Base-by-base conservation (phyloP, 495 filamentous ascomycete species). In the Neurospora sp. region DNA sequence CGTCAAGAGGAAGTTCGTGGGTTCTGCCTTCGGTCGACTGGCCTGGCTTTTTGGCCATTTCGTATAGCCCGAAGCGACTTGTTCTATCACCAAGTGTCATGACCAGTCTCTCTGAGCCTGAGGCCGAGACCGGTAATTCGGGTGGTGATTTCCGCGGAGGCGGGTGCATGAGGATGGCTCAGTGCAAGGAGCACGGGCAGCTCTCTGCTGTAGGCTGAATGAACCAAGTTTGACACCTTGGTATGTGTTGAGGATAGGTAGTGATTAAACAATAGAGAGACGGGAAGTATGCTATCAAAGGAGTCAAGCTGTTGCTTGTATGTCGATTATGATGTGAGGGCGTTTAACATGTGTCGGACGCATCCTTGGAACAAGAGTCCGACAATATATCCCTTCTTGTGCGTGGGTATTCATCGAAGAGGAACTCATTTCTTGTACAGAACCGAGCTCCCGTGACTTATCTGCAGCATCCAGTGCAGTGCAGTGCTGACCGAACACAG, bases 31-130 rank as follows among this genome's bases (percentile, higher is more conserved):
- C 1, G 12, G 53, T 65, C 22, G 53, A 37, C 7, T 27, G 42
- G 42, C 20, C n/a, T 46, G 70, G 5, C 41, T 53, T 38, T 71
- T 69, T 68, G 69, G 27, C 14, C 27, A 69, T 73, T 71, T 71
- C 69, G 73, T 69, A 73, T 42, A 38, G 65, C 16, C 41, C 59
- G 37, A 53, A 61, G 41, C 71, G n/a, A 68, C 39, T 69, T 72
- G 38, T 41, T 61, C 71, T 4, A 59, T 42, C 27, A 68, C 61
- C 53, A 27, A 70, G 31, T 14, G 11, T 31, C 11, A 3, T 59
- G 20, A 59, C 5, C 27, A 59, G 10, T 59, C 22, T 59, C 5
- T 35, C 14, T 65, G 53, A 31, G 27, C 27, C 53, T 35, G 27
- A 37, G 48, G 48, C 12, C 22, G 48, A 16, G 16, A 65, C 6